Evolutionary conservation across 2,329 filamentous ascomycete species (phyloP).

Genomic region (Ophiostoma australiae): DNA sequence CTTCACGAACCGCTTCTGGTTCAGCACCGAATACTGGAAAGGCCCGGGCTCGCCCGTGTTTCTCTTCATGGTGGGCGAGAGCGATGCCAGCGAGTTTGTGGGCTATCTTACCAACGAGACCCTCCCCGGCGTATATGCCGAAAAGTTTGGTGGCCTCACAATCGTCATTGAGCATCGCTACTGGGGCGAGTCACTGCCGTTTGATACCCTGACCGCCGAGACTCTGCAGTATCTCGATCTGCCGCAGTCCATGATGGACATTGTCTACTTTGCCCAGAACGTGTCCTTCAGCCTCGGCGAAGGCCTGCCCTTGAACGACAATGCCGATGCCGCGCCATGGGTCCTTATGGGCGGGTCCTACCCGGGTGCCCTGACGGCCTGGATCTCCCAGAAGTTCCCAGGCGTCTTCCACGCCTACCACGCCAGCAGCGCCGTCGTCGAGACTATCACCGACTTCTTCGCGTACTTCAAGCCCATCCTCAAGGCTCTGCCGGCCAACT

Average conservation of each 20-base stretch:
- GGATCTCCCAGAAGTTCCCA: slow-evolving; percentile 46
- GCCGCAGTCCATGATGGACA: slow-evolving; percentile 40
- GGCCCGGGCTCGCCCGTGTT: slow-evolving; percentile 40
- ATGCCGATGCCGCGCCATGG: slow-evolving; percentile 49
- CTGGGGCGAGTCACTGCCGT: slow-evolving; percentile 41
- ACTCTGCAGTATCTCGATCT: slow-evolving; percentile 40
- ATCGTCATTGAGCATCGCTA: slow-evolving; percentile 42
- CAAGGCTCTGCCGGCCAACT: slow-evolving; percentile 52
- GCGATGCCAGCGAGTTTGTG: slow-evolving; percentile 17
- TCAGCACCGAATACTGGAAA: slow-evolving; percentile 37
- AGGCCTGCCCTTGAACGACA: slow-evolving; percentile 36
- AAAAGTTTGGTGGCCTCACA: slow-evolving; percentile 38
- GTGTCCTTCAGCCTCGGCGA: slow-evolving; percentile 37
- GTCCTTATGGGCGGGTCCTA: slow-evolving; percentile 54
- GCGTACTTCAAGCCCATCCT: slow-evolving; percentile 52
- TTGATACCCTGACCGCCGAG: slow-evolving; percentile 34
- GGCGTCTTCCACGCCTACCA: slow-evolving; percentile 56
- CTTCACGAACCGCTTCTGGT: slow-evolving; percentile 42
- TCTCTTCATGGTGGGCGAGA: slow-evolving; percentile 40
- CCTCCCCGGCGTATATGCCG: slow-evolving; percentile 37
- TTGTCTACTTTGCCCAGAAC: slow-evolving; percentile 40
- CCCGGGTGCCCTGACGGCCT: slow-evolving; percentile 50
- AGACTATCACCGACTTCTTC: slow-evolving; percentile 51
- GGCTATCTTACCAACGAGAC: slow-evolving; percentile 35
- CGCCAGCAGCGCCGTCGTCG: slow-evolving; percentile 51